A percentile compares a stretch with the other conserved stretches of the same genome.
These are phyloP conservation scores for Rugonectria rugulosa DNA, from an alignment of 2,329 filamentous ascomycete species.

Conservation along the genomic window DNA sequence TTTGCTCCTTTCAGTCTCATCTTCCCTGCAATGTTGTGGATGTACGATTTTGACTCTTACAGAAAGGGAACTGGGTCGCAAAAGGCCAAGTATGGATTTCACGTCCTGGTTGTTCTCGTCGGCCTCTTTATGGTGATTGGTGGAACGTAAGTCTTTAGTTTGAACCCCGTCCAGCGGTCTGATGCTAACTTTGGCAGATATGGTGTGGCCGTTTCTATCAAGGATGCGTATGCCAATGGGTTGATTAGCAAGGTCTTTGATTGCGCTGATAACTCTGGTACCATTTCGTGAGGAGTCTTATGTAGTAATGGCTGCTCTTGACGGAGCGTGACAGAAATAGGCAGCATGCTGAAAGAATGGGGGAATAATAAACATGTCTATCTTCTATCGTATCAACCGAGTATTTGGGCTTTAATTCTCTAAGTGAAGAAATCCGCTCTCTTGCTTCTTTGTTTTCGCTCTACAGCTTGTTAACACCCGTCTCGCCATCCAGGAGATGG, in stretches of 20 bases:
- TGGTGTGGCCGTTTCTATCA: slow-evolving; percentile 35
- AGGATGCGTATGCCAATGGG: slow-evolving; percentile 32
- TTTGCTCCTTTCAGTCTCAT: slow-evolving; percentile 42
- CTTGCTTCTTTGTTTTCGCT: background rate
- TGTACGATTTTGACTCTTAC: slow-evolving; percentile 34
- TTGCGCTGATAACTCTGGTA: slow-evolving; percentile 39
- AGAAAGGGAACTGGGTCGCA: slow-evolving; percentile 22
- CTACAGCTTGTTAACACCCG: background rate
- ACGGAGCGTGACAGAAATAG: background rate
- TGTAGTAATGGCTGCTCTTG: background rate
- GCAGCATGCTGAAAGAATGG: background rate
- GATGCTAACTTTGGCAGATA: slow-evolving; percentile 27
- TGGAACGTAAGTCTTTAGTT: slow-evolving; percentile 42
- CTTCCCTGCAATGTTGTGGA: slow-evolving; percentile 39
- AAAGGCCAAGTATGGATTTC: slow-evolving; percentile 32
- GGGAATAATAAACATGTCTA: background rate
- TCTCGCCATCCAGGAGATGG: slow-evolving; percentile 8
- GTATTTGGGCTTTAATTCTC: no score
- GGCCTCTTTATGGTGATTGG: slow-evolving; percentile 37
- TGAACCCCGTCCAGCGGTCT: background rate
- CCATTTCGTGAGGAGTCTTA: slow-evolving; percentile 17
- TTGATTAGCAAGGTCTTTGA: slow-evolving; percentile 35
- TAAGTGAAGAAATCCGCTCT: background rate
- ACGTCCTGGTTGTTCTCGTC: slow-evolving; percentile 32
- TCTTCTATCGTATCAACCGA: background rate